Evolutionary conservation across 495 filamentous ascomycete species (phyloP).

Genomic region (Penicillium psychrofluorescens): DNA sequence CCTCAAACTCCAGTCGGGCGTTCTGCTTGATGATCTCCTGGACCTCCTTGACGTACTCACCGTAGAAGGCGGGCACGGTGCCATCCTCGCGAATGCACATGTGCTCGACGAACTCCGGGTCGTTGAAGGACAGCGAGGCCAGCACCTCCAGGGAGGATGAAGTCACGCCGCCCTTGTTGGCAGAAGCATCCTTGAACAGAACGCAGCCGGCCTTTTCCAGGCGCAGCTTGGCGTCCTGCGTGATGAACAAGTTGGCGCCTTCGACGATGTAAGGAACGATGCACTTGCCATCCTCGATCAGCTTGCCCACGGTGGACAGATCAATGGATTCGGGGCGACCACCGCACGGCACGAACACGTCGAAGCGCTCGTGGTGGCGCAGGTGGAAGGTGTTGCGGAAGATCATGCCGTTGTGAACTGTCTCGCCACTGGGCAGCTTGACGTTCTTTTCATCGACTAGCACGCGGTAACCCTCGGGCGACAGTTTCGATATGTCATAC

Average conservation of each 20-base stretch:
- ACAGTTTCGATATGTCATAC: constrained; percentile 81
- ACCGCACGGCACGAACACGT: constrained; percentile 93
- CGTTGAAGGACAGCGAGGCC: constrained; percentile 88
- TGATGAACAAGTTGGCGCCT: constrained; percentile 97
- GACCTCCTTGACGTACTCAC: constrained; percentile 84
- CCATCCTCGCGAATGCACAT: constrained; percentile 85
- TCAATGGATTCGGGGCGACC: constrained; percentile 97
- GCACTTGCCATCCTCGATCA: constrained; percentile 77
- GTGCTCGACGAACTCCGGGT: constrained; percentile 76
- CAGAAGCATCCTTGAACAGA: constrained; percentile 94
- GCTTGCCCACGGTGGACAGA: constrained; percentile 70
- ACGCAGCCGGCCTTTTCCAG: constrained; percentile 90
- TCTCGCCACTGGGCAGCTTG: constrained; percentile 76
- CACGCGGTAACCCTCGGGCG: constrained; percentile 82
- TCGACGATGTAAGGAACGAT: constrained; percentile 93
- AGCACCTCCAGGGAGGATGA: constrained; percentile 97
- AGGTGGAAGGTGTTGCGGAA: constrained; percentile 98
- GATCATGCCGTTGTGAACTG: constrained; percentile 80
- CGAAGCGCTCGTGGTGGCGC: constrained; percentile 64
- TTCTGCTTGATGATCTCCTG: constrained; percentile 85
- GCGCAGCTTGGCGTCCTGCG: constrained; percentile 92
- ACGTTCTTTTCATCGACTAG: constrained; percentile 85
- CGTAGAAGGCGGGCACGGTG: constrained; percentile 80
- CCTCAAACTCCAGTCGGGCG: constrained; percentile 89
- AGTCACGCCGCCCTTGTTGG: constrained; percentile 98